Evolutionary conservation across 1,139 yeast genomes (phyloP), one percentile per base, ranked within the genome.

Genomic region (Scheffersomyces insectosa): DNA sequence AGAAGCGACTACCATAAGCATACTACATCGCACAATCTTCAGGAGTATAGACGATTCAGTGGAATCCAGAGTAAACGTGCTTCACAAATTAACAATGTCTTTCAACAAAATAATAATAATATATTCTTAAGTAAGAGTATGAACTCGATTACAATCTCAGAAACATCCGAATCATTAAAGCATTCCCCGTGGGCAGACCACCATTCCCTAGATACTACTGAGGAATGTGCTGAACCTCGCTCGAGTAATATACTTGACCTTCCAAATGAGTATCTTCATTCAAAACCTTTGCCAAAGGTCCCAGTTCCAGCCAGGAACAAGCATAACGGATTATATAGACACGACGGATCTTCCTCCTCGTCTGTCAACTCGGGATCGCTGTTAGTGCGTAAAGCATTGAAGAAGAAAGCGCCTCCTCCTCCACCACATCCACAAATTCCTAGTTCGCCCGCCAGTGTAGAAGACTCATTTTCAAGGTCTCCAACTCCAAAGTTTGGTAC

Each of bases 371-470:
- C 65, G 3, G 38, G 44, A 3, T 51, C 63, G 5, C 62, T 58
- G 50, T 54, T 66, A 38, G 53, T 50, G 9, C 54, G 56, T 30
- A 70, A 68, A 44, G 72, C 73, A 5, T 47, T 56, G 42, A 63
- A 52, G 37, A 70, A 69, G 46, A 62, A 57, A 42, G 70, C 77
- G 1, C 77, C 77, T 1, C 75, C 77, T 1, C 77, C 78, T 2
- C 77, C 77, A 5, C 66, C 69, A 2, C 65, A 62, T 13, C 60
- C 60, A 12, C 54, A 61, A 37, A 62, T n/a, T n/a, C 31, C 34
- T 14, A 14, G 23, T 14, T 10, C 34, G n/a, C 15, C 23, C n/a
- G 20, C 23, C 15, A 31, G 20, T 20, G 11, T 15, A 10, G 23
- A 31, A n/a, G 20, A 31, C 20, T 15, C 15, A 10, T 31, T 14